Conservation (phyloP, 495 filamentous ascomycete genomes). For the Xylaria flabelliformis region DNA sequence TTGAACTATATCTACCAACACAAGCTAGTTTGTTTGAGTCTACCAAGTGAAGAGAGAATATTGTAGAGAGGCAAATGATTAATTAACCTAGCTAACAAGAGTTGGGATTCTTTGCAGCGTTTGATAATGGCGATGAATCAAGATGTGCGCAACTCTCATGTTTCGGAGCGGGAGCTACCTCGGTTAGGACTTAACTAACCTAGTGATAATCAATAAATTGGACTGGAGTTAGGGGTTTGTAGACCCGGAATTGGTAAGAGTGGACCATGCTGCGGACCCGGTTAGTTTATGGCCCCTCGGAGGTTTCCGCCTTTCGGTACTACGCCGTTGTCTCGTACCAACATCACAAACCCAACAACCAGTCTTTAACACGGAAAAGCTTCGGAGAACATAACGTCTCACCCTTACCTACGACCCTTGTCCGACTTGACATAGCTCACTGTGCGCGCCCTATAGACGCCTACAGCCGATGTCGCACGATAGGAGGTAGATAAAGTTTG, state of each 20-base stretch:
- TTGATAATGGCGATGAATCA: conserved; percentile 39
- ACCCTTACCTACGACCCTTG: background rate
- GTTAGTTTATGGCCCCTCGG: background rate
- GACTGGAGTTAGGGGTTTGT: background rate
- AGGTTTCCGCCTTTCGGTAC: background rate
- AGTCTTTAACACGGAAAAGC: background rate
- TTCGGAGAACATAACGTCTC: background rate
- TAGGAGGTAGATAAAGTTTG: background rate
- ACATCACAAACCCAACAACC: background rate
- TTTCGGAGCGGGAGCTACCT: conserved; percentile 30
- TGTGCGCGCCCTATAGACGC: background rate
- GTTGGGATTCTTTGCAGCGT: conserved; percentile 6
- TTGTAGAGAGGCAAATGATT: background rate
- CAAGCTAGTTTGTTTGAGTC: background rate
- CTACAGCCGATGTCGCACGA: background rate
- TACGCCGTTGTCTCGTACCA: too few species aligned
- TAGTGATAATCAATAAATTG: too few species aligned
- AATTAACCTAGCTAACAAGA: background rate
- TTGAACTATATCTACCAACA: too few species aligned
- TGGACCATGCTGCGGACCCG: conserved; percentile 6
- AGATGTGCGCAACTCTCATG: conserved; percentile 20
- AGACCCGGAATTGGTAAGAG: background rate
- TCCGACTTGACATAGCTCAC: background rate
- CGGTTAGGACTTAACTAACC: background rate
- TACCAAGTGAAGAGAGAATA: background rate